Base-by-base conservation (phyloP, 1,139 yeast genomes). In the Entelexis sorbosivorans region DNA sequence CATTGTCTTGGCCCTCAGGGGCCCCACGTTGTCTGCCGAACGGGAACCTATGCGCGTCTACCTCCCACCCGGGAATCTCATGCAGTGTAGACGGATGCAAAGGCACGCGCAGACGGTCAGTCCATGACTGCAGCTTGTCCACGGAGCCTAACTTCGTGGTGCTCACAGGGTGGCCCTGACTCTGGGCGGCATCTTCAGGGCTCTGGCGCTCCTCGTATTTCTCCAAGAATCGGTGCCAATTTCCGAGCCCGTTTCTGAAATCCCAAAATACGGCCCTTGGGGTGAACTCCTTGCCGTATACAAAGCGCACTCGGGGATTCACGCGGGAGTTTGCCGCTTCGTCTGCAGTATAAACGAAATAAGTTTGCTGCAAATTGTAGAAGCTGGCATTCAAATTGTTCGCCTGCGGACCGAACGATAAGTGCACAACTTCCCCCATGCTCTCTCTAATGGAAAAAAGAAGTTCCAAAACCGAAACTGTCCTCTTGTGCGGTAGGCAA, bases 251-350 rank as follows among this genome's bases (percentile, higher is more conserved):
- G 29, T 71, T 66, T 54, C 67, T 59, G 56, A 81, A 75, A 58
- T 91, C 97, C 78, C 89, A 87, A 14, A 88, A 63, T 46, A 88
- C 62, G 0, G 87, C 78, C 50, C 97, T 68, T 0, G 98, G 97
- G 14, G 82, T 73, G 63, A 79, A 87, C 48, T 82, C 82, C n/a
- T 65, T 63, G 50, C 71, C 75, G 32, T 70, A 69, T 51, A 71
- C 70, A 63, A 72, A 71, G 55, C 73, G 72, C 3, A 76, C 72
- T 4, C 64, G 53, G 3, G 79, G 75, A 56, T 76, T 76, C 9
- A 73, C 70, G 1, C 60, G 59, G 4, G 76, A 72, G 13, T 62
- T 13, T 52, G 63, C 56, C 56, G 61, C 50, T 59, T 68, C 54
- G 60, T 61, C 65, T 13, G 64, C 64, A 13, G 60, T 60, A 49